Base-by-base conservation (phyloP, 768 basidiomycete species). In the Lentinula sp. region DNA sequence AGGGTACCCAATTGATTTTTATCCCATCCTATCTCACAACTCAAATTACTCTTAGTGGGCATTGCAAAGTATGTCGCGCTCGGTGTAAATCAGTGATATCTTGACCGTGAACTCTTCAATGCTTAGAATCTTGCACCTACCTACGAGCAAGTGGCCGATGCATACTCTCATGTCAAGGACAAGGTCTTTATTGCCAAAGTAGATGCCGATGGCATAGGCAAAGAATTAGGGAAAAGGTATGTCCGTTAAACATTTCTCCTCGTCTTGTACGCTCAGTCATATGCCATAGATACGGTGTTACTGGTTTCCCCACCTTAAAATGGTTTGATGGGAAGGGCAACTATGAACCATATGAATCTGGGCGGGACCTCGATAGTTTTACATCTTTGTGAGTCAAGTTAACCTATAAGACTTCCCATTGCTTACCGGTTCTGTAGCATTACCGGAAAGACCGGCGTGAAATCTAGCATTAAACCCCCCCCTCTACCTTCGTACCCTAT, bases 181-280 rank as follows among this genome's bases (percentile, higher is more conserved):
- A 92, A 91, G 70, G 90, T 98, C 20, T 67, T 92, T 55, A 83
- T 98, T 66, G 95, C 93, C 57, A 96, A 96, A 70, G 87, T 95
- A 10, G 94, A 98, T 65, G 94, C 94, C 1, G 95, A 98, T 69
- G 93, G 93, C 54, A 87, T 71, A 45, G 95, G 94, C 54, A 87
- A 85, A 66, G 79, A 86, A 2, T 69, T 94, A 45, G 95, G 91
- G 60, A 73, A 83, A 65, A 85, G 87, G 74, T 93, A 85, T 68
- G 93, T 83, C 12, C 89, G 96, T 20, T 93, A 36, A 96, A 81
- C 76, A 94, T 94, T 15, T 96, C 93, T 95, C 62, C 68, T 28
- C 6, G 91, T 83, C 13, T 58, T 50, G 16, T 33, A 28, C 43
- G 18, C 53, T 45, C 6, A 46, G n/a, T 6, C 15, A 8, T 54